Conservation (phyloP, 2,329 filamentous ascomycete species). For the Sordariomycetes sp. region DNA sequence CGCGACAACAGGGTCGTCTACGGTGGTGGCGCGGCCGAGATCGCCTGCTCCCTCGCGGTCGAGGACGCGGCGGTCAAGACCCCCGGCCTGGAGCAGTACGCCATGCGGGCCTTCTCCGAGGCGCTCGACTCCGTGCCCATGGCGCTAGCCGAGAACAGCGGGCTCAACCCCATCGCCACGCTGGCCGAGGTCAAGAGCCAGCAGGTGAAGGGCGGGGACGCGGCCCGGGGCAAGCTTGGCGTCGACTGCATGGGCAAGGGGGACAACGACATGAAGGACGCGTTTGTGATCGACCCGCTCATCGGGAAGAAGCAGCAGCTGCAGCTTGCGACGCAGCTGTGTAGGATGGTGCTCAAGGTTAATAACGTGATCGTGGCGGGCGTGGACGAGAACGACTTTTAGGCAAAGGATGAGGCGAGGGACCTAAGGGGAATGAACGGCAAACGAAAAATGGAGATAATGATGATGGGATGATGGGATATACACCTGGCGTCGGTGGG, state of each 20-base stretch:
- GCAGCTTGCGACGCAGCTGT: conserved; percentile 90
- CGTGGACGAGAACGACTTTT: conserved; percentile 79
- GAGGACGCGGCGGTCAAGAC: conserved; percentile 93
- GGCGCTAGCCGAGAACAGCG: conserved; percentile 95
- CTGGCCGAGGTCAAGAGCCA: conserved; percentile 91
- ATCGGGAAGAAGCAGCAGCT: conserved; percentile 98
- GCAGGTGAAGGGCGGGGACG: conserved; percentile 65
- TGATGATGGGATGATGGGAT: neutral
- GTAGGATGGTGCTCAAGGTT: conserved; percentile 94
- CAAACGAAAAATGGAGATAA: neutral
- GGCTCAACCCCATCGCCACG: conserved; percentile 89
- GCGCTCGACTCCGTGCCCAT: conserved; percentile 89
- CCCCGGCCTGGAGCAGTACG: conserved; percentile 95
- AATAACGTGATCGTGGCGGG: conserved; percentile 95
- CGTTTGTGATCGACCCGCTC: conserved; percentile 95
- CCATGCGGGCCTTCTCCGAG: conserved; percentile 95
- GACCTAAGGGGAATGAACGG: neutral
- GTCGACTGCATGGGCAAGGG: conserved; percentile 97
- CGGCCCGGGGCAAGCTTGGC: conserved; percentile 55
- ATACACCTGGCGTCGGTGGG: neutral
- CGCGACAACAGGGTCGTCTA: conserved; percentile 96
- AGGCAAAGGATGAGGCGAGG: conserved; percentile 19
- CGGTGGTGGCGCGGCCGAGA: conserved; percentile 91
- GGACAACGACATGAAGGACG: conserved; percentile 93
- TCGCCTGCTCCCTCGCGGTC: conserved; percentile 91